phyloP scores from a whole-genome alignment of 2,329 filamentous ascomycete species.

The Ilyonectria destructans region DNA sequence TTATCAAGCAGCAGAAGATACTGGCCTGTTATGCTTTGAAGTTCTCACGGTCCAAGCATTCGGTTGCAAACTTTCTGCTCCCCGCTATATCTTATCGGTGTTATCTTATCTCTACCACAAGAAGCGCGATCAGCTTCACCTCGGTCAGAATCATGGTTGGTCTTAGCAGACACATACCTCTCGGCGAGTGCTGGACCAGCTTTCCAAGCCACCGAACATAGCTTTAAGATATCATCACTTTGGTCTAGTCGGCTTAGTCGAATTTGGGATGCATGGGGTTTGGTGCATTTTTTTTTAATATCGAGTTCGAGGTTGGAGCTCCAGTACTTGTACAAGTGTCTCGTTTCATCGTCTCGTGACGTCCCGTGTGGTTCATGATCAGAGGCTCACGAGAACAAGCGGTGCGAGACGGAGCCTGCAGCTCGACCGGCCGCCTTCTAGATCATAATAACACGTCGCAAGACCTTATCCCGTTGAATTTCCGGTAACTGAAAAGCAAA shows the following conservation, averaged over 20 bases:
- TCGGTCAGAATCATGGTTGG: not conserved
- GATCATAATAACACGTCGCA: constrained; percentile 53
- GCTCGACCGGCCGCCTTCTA: constrained; percentile 50
- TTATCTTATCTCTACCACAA: not conserved
- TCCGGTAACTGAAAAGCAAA: constrained; percentile 56
- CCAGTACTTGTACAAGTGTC: constrained; percentile 52
- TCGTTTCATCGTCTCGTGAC: constrained; percentile 48
- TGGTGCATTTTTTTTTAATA: constrained; percentile 37
- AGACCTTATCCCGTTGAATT: constrained; percentile 55
- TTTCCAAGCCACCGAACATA: too few species aligned
- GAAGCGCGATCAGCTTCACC: too few species aligned
- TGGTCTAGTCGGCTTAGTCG: not conserved
- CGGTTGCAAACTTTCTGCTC: too few species aligned
- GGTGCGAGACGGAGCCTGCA: constrained; percentile 40
- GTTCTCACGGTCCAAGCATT: too few species aligned
- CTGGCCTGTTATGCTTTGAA: too few species aligned
- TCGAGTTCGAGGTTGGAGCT: constrained; percentile 41
- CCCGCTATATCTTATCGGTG: constrained; percentile 5
- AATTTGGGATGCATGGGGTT: not conserved
- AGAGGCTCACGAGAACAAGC: constrained; percentile 45
- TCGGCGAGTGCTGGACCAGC: not conserved
- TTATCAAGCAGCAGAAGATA: too few species aligned
- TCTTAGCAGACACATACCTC: not conserved
- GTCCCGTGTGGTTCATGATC: constrained; percentile 44
- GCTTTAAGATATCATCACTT: too few species aligned